Conservation (phyloP, 1,284 basidiomycete genomes). For the Golubevia pallescens region DNA sequence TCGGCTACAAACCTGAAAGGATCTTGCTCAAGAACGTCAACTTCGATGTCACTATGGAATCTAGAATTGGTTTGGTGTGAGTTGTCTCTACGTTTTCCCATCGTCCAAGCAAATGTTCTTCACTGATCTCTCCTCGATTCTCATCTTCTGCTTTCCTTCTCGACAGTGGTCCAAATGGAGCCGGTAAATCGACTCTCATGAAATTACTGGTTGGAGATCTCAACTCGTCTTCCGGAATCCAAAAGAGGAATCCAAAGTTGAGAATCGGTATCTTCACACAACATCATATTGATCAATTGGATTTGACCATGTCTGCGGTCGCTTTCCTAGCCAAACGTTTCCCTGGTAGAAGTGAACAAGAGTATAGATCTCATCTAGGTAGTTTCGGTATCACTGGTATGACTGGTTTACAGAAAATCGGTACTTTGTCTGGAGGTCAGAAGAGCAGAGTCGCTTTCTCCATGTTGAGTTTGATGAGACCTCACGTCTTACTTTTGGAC, state of each 20-base stretch:
- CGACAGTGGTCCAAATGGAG: constrained; percentile 74
- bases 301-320: constrained; percentile 83
- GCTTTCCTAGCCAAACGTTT: constrained; percentile 88
- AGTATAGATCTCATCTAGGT: constrained; percentile 92
- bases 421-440: constrained; percentile 79
- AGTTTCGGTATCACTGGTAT: constrained; percentile 98
- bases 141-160: too few species aligned
- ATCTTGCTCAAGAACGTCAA: constrained; percentile 81
- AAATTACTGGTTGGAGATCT: constrained; percentile 93
- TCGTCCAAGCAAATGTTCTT: background rate
- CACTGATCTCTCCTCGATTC: too few species aligned
- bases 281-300: constrained; percentile 93
- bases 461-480: constrained; percentile 80
- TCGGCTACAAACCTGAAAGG: constrained; percentile 85
- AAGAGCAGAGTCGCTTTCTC: constrained; percentile 97
- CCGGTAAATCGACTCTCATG: constrained; percentile 73
- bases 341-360: constrained; percentile 94
- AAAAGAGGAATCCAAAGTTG: constrained; percentile 87
- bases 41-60: constrained; percentile 75
- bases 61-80: constrained; percentile 78
- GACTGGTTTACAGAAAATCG: constrained; percentile 82
- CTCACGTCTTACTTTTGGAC: constrained; percentile 59
- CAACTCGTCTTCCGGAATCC: constrained; percentile 78
- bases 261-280: constrained; percentile 69
- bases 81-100: too few species aligned